phyloP scores from a whole-genome alignment of 257 asterid genomes.

The Solanum dulcamara region DNA sequence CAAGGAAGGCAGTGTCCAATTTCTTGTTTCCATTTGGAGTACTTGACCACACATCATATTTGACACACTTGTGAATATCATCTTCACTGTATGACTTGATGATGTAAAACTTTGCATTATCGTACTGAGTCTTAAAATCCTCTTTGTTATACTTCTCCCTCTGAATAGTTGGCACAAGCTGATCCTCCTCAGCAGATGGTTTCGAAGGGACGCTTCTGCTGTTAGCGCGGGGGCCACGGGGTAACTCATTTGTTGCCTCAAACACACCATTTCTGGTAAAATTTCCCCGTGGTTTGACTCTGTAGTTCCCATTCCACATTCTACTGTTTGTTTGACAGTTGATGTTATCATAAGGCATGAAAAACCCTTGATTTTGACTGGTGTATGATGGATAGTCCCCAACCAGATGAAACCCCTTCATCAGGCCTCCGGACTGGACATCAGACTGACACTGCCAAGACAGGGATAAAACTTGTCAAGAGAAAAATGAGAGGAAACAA shows the following conservation, averaged over 20 bases:
- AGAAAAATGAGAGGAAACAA: neutral
- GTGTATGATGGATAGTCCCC: conserved; percentile 33
- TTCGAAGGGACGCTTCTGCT: conserved; percentile 16
- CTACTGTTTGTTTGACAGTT: conserved; percentile 34
- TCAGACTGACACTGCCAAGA: conserved; percentile 45
- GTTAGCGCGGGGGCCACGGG: conserved; percentile 78
- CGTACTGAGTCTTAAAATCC: conserved; percentile 47
- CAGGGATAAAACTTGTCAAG: neutral
- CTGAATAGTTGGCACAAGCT: conserved; percentile 14
- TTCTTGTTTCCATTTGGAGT: conserved; percentile 75
- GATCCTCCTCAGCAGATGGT: conserved; percentile 30
- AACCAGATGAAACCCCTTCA: conserved; percentile 27
- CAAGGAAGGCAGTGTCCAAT: conserved; percentile 48
- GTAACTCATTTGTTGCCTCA: conserved; percentile 41
- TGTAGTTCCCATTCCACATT: conserved; percentile 38
- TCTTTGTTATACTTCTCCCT: conserved; percentile 41
- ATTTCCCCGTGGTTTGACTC: conserved; percentile 29
- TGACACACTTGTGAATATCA: conserved; percentile 67
- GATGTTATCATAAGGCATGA: conserved; percentile 25
- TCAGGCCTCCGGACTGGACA: conserved; percentile 29
- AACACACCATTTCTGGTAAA: conserved; percentile 38
- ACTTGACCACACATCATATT: conserved; percentile 88
- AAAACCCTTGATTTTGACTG: conserved; percentile 30
- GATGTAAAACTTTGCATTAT: conserved; percentile 57
- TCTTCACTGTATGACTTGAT: conserved; percentile 87